Evolutionary conservation across 2,329 filamentous ascomycete species (phyloP).

Genomic region (Paraphaeosphaeria minitans): DNA sequence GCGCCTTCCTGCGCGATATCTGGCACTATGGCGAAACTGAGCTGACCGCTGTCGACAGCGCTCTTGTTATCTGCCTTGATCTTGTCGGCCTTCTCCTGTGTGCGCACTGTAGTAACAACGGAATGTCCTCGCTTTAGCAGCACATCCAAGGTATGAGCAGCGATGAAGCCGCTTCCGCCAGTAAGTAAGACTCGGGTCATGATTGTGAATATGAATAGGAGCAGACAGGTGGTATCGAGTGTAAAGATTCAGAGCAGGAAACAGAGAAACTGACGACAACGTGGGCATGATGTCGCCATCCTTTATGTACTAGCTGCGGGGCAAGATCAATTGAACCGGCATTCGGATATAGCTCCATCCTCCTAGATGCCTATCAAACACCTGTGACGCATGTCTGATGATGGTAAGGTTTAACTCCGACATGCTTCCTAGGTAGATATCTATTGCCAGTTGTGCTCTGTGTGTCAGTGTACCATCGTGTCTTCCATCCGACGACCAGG

Average conservation of each 20-base stretch:
- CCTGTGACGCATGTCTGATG: neutral
- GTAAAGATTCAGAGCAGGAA: neutral
- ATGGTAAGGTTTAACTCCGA: neutral
- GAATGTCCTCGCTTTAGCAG: slow-evolving; percentile 63
- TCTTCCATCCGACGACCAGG: neutral
- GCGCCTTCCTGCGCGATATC: slow-evolving; percentile 73
- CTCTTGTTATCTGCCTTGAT: slow-evolving; percentile 61
- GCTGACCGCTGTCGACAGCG: slow-evolving; percentile 58
- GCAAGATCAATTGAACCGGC: neutral
- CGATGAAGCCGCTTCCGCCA: slow-evolving; percentile 68
- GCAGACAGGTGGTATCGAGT: neutral
- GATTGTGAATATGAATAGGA: neutral
- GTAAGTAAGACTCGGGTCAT: slow-evolving; percentile 50
- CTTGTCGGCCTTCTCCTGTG: slow-evolving; percentile 64
- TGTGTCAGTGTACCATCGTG: neutral
- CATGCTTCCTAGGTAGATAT: neutral
- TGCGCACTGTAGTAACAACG: slow-evolving; percentile 67
- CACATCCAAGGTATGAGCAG: slow-evolving; percentile 66
- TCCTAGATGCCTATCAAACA: slow-evolving; percentile 7
- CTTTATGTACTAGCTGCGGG: slow-evolving; percentile 6
- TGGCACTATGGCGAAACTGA: slow-evolving; percentile 70
- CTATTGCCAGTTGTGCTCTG: neutral
- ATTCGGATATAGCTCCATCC: neutral
- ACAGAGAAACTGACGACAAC: neutral
- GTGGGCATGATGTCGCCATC: slow-evolving; percentile 3